Evolutionary conservation across 805 yeast genomes (phyloP).

Genomic region (Clavispora vitiphila): DNA sequence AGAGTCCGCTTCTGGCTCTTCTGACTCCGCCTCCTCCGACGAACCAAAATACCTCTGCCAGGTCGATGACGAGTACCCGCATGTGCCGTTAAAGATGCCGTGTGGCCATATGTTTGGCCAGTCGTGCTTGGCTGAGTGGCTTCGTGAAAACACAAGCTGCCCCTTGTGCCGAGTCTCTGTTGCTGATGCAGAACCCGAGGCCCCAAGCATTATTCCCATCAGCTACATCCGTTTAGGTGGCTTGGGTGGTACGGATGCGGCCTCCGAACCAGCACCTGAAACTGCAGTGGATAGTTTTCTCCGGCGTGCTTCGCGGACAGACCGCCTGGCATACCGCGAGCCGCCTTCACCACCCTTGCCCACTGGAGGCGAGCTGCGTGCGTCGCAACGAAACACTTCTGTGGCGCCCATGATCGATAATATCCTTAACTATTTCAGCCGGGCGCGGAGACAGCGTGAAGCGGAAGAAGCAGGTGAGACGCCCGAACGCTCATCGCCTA

Average conservation of each 20-base stretch:
- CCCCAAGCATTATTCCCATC: conserved; percentile 4
- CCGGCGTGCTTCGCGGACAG: conserved; percentile 11
- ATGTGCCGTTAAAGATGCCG: conserved; percentile 69
- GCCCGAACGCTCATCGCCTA: conserved; percentile 3
- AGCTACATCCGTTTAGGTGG: conserved; percentile 14
- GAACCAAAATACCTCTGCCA: conserved; percentile 12
- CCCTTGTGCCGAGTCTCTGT: conserved; percentile 71
- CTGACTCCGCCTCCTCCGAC: too few species aligned
- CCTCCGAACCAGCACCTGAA: not conserved
- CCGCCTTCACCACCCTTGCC: conserved; percentile 9
- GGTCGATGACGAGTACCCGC: conserved; percentile 26
- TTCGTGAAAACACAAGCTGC: conserved; percentile 66
- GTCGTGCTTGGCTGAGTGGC: conserved; percentile 83
- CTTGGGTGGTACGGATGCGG: conserved; percentile 1
- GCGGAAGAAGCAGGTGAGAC: conserved; percentile 5
- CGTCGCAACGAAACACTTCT: conserved; percentile 8
- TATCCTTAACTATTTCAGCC: conserved; percentile 10
- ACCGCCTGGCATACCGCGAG: conserved; percentile 1
- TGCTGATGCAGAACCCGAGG: conserved; percentile 7
- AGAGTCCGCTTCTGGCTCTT: too few species aligned
- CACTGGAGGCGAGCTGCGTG: not conserved
- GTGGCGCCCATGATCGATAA: conserved; percentile 13
- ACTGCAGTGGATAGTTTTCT: conserved; percentile 1
- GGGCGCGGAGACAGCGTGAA: conserved; percentile 6
- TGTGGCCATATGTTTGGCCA: conserved; percentile 87